These are phyloP conservation scores for Thymus quinquecostatus DNA, from an alignment of 257 asterid genomes.

Conservation along the genomic window DNA sequence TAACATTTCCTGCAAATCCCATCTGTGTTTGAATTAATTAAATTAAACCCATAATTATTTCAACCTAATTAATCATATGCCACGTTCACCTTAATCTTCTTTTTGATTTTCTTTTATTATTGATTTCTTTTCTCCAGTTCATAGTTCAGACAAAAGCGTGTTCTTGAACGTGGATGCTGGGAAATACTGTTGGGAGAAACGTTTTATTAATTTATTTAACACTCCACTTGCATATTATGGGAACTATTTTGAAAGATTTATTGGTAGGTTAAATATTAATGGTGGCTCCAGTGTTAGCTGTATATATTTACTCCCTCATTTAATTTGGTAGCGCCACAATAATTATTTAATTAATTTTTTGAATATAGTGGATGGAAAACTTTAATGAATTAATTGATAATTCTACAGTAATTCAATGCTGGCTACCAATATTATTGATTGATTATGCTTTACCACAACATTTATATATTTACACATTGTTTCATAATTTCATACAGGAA, in stretches of 20 bases:
- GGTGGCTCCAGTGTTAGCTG: conserved; percentile 10
- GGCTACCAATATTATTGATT: not conserved
- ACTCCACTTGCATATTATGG: conserved; percentile 26
- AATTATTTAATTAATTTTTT: not conserved
- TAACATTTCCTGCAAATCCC: conserved; percentile 23
- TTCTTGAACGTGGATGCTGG: conserved; percentile 32
- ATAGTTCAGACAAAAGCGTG: conserved; percentile 36
- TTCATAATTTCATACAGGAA: too few species aligned
- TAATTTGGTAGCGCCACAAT: not conserved
- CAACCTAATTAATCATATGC: conserved; percentile 38
- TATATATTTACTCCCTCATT: conserved; percentile 13
- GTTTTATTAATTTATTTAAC: not conserved
- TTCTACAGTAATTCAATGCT: not conserved
- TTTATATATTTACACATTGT: too few species aligned
- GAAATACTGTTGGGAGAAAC: conserved; percentile 6
- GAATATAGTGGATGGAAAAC: not conserved
- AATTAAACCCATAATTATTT: conserved; percentile 18
- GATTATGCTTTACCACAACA: too few species aligned
- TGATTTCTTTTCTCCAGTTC: conserved; percentile 33
- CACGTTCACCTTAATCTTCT: conserved; percentile 31
- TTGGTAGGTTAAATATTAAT: not conserved
- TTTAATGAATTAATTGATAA: not conserved
- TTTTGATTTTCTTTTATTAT: not conserved
- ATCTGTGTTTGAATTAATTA: conserved; percentile 5
- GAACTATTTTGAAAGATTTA: not conserved